These are phyloP conservation scores for Leccinellum albellum DNA, from an alignment of 768 basidiomycete species.

Conservation along the genomic window DNA sequence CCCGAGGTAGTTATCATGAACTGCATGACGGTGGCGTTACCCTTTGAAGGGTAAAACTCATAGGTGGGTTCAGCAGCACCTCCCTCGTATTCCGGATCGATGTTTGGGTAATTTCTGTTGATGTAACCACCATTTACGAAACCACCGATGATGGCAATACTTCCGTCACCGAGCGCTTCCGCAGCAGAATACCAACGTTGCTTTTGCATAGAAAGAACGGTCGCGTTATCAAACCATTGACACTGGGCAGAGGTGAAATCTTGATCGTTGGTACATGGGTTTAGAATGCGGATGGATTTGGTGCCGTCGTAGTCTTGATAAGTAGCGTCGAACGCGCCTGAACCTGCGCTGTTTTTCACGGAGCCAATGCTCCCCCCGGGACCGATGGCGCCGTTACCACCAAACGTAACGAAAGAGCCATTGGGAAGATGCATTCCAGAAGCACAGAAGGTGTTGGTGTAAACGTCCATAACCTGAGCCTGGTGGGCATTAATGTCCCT, in stretches of 20 bases:
- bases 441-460: constrained; percentile 75
- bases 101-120: constrained; percentile 70
- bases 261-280: constrained; percentile 58
- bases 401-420: constrained; percentile 70
- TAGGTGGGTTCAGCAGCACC: constrained; percentile 77
- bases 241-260: constrained; percentile 50
- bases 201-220: constrained; percentile 60
- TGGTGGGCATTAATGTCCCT: constrained; percentile 25
- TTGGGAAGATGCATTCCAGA: constrained; percentile 82
- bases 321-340: constrained; percentile 55
- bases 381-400: constrained; percentile 74
- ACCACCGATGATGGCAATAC: constrained; percentile 76
- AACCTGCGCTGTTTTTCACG: constrained; percentile 41
- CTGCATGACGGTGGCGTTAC: constrained; percentile 49
- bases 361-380: constrained; percentile 59
- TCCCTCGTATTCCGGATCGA: constrained; percentile 58
- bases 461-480: constrained; percentile 33
- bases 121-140: constrained; percentile 77
- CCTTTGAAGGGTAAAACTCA: constrained; percentile 75
- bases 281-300: constrained; percentile 74
- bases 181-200: constrained; percentile 77
- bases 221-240: constrained; percentile 69
- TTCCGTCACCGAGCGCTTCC: constrained; percentile 73
- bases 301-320: constrained; percentile 83
- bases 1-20: constrained; percentile 74